phyloP scores from a whole-genome alignment of 2,329 filamentous ascomycete species.

The Sphaerostilbella broomeana region DNA sequence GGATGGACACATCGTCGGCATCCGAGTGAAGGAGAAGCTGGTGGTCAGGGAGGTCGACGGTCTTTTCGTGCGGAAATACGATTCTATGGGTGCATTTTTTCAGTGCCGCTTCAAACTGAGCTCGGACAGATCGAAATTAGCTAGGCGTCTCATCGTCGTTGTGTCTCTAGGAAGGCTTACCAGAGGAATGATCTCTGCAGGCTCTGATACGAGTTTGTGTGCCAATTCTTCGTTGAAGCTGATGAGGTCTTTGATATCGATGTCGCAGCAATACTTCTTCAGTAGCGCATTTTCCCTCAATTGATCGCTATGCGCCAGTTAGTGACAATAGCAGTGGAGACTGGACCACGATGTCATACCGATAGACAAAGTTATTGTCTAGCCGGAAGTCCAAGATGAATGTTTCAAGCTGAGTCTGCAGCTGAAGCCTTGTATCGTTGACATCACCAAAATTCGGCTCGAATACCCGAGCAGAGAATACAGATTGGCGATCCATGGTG shows the following conservation, averaged over 20 bases:
- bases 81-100: constrained; percentile 90
- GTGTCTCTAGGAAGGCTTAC: no score
- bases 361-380: constrained; percentile 91
- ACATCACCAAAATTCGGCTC: constrained; percentile 58
- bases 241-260: constrained; percentile 93
- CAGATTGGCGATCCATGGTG: constrained; percentile 78
- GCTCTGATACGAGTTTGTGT: constrained; percentile 81
- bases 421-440: constrained; percentile 62
- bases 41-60: constrained; percentile 73
- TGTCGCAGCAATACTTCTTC: constrained; percentile 91
- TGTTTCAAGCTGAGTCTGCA: constrained; percentile 74
- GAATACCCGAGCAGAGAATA: constrained; percentile 79
- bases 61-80: constrained; percentile 69
- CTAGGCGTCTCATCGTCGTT: neutral
- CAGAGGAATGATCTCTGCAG: constrained; percentile 84
- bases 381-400: constrained; percentile 93
- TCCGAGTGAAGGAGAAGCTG: constrained; percentile 92
- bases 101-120: constrained; percentile 84
- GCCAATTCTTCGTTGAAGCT: constrained; percentile 94
- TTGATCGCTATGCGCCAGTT: constrained; percentile 79
- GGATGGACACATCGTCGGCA: constrained; percentile 84
- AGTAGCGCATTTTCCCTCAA: constrained; percentile 89
- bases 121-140: neutral
- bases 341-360: no score
- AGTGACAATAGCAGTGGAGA: no score